phyloP scores from a whole-genome alignment of 140 eudicot species.

The Senecio squalidus region DNA sequence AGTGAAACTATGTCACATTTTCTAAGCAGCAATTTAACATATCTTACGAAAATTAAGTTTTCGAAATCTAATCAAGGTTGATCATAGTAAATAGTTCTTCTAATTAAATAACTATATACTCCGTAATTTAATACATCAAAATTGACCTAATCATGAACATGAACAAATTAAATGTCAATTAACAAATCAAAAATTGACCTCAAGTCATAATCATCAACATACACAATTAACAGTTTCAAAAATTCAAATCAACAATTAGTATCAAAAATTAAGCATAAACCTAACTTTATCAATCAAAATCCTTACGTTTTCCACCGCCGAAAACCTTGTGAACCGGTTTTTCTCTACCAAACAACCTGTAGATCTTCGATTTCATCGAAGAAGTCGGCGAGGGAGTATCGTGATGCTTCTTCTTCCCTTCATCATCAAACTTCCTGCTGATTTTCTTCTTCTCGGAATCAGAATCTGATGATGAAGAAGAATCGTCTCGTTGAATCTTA shows the following conservation, averaged over 20 bases:
- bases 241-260: background rate
- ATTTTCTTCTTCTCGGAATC: conserved; percentile 29
- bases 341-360: conserved; percentile 39
- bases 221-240: background rate
- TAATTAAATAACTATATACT: no score
- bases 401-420: conserved; percentile 25
- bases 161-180: background rate
- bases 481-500: conserved; percentile 30
- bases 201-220: background rate
- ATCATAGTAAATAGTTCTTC: no score
- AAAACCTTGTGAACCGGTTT: conserved; percentile 55
- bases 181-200: background rate
- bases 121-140: background rate
- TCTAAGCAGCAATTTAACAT: no score
- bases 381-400: conserved; percentile 29
- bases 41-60: no score
- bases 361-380: conserved; percentile 38
- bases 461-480: conserved; percentile 31
- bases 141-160: background rate
- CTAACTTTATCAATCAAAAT: no score
- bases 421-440: conserved; percentile 17
- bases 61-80: no score
- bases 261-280: background rate
- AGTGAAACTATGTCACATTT: no score
- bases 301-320: conserved; percentile 96